phyloP scores from a whole-genome alignment of 1,284 basidiomycete genomes.

The Rhodotorula sp. region DNA sequence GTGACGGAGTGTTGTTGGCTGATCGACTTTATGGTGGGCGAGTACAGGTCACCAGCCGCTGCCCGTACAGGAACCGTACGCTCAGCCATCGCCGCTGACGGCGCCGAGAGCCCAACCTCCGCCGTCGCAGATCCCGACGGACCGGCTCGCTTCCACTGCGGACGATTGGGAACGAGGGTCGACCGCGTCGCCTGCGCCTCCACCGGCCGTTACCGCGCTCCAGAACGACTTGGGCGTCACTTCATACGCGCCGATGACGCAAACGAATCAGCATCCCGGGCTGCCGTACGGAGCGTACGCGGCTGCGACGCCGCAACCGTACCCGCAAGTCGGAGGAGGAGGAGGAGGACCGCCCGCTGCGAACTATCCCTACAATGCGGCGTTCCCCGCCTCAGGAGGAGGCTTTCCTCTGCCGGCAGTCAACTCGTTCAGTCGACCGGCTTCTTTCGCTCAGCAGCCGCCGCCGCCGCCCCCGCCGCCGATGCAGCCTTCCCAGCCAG shows the following conservation, averaged over 20 bases:
- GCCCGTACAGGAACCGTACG: constrained; percentile 22
- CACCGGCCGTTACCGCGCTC: constrained; percentile 18
- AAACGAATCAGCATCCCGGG: not conserved
- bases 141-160: constrained; percentile 27
- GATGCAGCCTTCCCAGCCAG: too few species aligned
- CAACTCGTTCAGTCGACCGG: constrained; percentile 15
- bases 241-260: not conserved
- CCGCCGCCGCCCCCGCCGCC: not conserved
- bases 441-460: constrained; percentile 13
- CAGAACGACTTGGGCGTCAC: not conserved
- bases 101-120: constrained; percentile 34
- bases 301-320: not conserved
- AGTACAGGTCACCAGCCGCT: constrained; percentile 15
- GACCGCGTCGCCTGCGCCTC: constrained; percentile 28
- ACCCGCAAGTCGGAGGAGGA: not conserved
- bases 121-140: constrained; percentile 36
- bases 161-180: constrained; percentile 27
- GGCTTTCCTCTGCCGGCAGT: not conserved
- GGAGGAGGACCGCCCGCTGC: constrained; percentile 1
- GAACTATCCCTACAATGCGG: constrained; percentile 9
- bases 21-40: not conserved
- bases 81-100: constrained; percentile 21
- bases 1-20: not conserved
- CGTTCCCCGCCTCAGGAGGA: not conserved
- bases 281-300: not conserved